Base-by-base conservation (phyloP, 2,329 filamentous ascomycete species). In the Arthrinium puccinioides region DNA sequence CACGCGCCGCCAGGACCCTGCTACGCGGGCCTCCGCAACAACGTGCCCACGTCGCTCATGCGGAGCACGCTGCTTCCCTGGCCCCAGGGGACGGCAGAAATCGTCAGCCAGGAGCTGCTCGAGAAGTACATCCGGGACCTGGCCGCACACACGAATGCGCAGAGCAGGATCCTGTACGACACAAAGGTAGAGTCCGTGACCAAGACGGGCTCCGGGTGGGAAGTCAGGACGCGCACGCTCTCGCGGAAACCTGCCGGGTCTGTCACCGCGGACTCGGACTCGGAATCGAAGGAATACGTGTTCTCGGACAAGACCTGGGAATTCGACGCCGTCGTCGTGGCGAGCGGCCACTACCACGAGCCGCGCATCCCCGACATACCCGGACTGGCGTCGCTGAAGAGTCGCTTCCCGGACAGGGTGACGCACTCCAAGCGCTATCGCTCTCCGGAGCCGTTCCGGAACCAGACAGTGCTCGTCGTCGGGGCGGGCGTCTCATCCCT, bases 381-480 rank as follows among this genome's bases (percentile, higher is more conserved):
- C 0, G 82, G 82, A 0, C 62, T 85, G 4, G 54, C 62, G 19
- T 62, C 63, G 13, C 84, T 74, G 75, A 75, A 81, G 49, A 36
- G 55, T 9, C 47, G 51, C 4, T 77, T 74, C 43, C 72, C 75
- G 0, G 63, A 62, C 0, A 50, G 61, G 4, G 68, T 86, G 15
- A 68, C 67, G 4, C 82, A 86, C 51, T 87, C 85, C 0, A 90
- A 88, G 53, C 74, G 74, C 43, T 92, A 87, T 49, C 73, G 84
- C 8, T 70, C 61, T 0, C 74, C 84, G 0, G 67, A 76, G 13
- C 52, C 63, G 1, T 87, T 78, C 48, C 53, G 54, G 4, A 67
- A 64, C 24, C 76, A 80, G 39, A 67, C 57, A 0, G 45, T 71
- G 0, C 70, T 78, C 26, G 55, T 73, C 14, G 63, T 72, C 6